These are phyloP conservation scores for Babesia bovis DNA, from an alignment of 169 alveolate species.

Conservation along the genomic window DNA sequence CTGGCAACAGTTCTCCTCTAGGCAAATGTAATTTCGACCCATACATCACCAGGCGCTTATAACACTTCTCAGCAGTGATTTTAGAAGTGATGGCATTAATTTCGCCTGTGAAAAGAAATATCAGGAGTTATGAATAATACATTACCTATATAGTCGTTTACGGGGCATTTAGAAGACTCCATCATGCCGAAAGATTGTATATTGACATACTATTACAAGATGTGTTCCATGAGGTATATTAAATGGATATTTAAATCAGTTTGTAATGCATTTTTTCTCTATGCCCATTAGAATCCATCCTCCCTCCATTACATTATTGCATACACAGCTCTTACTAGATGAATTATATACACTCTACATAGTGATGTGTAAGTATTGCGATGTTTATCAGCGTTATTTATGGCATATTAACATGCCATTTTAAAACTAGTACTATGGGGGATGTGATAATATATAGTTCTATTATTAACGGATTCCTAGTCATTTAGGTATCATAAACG, in stretches of 20 bases:
- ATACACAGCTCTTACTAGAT: too few species aligned
- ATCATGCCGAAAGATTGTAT: background rate
- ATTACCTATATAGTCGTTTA: conserved; percentile 22
- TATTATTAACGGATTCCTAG: too few species aligned
- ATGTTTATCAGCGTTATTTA: background rate
- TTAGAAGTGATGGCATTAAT: conserved; percentile 2
- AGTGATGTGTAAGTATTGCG: background rate
- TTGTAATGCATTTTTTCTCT: too few species aligned
- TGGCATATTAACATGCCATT: background rate
- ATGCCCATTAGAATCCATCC: too few species aligned
- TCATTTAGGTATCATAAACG: too few species aligned
- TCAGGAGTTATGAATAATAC: too few species aligned
- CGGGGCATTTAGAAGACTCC: background rate
- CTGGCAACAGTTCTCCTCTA: conserved; percentile 7
- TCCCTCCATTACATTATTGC: too few species aligned
- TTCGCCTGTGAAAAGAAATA: background rate
- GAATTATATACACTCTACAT: too few species aligned
- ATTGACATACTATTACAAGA: background rate
- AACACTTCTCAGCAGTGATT: conserved; percentile 19
- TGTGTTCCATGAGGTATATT: background rate
- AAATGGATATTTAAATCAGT: too few species aligned
- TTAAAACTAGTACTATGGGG: too few species aligned
- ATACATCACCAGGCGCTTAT: conserved; percentile 8
- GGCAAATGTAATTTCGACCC: background rate
- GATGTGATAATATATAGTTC: too few species aligned